These are phyloP conservation scores for Lumnitzera littorea DNA, from an alignment of 345 rosid species.

Conservation along the genomic window DNA sequence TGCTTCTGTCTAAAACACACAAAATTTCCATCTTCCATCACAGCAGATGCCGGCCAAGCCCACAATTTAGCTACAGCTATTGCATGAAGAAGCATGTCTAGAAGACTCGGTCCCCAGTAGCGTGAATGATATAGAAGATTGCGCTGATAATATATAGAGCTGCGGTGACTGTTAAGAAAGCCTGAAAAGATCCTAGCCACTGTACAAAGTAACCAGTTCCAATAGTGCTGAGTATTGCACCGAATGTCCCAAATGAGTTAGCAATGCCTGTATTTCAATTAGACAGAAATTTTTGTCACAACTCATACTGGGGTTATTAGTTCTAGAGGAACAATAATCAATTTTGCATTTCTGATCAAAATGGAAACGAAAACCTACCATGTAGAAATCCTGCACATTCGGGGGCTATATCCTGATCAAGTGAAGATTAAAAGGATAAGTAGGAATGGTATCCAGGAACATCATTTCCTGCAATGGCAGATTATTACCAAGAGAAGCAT, in stretches of 20 bases:
- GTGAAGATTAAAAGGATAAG: conserved; percentile 1
- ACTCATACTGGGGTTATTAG: background rate
- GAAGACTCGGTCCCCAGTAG: conserved; percentile 86
- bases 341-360: background rate
- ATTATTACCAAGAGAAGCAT: background rate
- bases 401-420: conserved; percentile 87
- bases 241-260: conserved; percentile 86
- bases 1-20: too few relatives aligned
- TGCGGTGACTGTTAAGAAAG: conserved; percentile 72
- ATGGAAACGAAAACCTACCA: conserved; percentile 28
- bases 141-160: conserved; percentile 64
- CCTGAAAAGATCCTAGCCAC: conserved; percentile 89
- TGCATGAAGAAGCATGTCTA: conserved; percentile 6
- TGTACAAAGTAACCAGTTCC: conserved; percentile 92
- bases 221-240: conserved; percentile 87
- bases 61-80: too few relatives aligned
- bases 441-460: background rate
- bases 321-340: background rate
- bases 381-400: conserved; percentile 80
- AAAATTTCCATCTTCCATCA: too few relatives aligned
- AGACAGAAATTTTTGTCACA: background rate
- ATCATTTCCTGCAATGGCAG: too few relatives aligned
- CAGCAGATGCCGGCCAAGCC: too few relatives aligned
- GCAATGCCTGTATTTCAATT: conserved; percentile 45
- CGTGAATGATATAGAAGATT: conserved; percentile 60